These are phyloP conservation scores for Orobanche coerulescens DNA, from an alignment of 257 asterid species.

Conservation along the genomic window DNA sequence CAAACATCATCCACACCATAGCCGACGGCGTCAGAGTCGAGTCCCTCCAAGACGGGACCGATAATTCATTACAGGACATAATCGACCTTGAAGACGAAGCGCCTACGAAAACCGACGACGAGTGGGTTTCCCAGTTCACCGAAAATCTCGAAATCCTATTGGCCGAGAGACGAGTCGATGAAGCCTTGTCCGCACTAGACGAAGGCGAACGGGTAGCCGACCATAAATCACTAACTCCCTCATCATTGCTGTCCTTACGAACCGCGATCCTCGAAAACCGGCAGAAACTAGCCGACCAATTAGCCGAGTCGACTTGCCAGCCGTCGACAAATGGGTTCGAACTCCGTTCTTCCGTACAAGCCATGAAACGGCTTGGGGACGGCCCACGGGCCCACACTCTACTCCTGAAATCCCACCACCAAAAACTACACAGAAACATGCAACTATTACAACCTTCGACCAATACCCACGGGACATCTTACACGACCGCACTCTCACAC, in stretches of 20 bases:
- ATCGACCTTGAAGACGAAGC: conserved; percentile 29
- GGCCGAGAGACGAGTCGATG: conserved; percentile 78
- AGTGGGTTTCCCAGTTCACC: conserved; percentile 51
- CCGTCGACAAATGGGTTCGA: conserved; percentile 57
- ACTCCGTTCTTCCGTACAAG: conserved; percentile 64
- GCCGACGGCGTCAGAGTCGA: conserved; percentile 67
- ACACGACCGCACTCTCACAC: conserved; percentile 72
- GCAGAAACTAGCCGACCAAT: conserved; percentile 59
- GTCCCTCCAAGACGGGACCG: conserved; percentile 39
- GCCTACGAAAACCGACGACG: conserved; percentile 45
- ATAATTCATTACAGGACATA: conserved; percentile 30
- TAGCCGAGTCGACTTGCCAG: conserved; percentile 73
- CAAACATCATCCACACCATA: conserved; percentile 54
- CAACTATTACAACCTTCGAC: conserved; percentile 52
- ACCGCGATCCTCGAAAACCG: conserved; percentile 48
- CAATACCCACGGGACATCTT: conserved; percentile 53
- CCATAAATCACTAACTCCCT: conserved; percentile 27
- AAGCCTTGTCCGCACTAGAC: conserved; percentile 58
- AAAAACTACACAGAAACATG: conserved; percentile 43
- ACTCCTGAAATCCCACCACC: conserved; percentile 65
- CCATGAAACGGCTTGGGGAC: conserved; percentile 69
- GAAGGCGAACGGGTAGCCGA: conserved; percentile 53
- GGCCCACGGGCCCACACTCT: conserved; percentile 84
- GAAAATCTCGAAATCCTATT: conserved; percentile 65
- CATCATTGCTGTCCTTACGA: conserved; percentile 35